A percentile compares a stretch with the other conserved stretches of the same genome.
These are phyloP conservation scores for Berkeleyomyces basicola DNA, from an alignment of 2,329 filamentous ascomycete species.

Conservation along the genomic window DNA sequence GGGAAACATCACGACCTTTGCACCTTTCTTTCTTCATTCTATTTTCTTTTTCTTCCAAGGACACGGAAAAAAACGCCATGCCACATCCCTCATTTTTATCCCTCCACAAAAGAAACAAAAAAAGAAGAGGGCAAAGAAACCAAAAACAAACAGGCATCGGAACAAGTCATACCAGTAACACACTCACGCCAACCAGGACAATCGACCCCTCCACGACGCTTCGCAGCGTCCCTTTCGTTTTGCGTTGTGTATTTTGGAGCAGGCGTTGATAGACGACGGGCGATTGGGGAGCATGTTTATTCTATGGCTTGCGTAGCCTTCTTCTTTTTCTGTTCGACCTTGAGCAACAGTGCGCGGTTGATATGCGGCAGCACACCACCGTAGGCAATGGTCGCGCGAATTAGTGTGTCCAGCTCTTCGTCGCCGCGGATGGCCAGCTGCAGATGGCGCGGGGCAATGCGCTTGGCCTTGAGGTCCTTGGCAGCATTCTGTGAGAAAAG, in stretches of 20 bases:
- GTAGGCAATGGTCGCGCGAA: slow-evolving; percentile 93
- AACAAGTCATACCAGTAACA: too few relatives aligned
- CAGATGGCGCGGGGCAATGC: slow-evolving; percentile 93
- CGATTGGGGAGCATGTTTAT: not conserved
- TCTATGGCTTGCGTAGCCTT: slow-evolving; percentile 21
- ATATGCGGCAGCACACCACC: slow-evolving; percentile 98
- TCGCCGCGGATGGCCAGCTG: slow-evolving; percentile 97
- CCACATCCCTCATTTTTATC: not conserved
- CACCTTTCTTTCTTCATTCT: not conserved
- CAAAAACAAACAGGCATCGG: not conserved
- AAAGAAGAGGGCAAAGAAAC: not conserved
- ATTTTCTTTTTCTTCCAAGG: not conserved
- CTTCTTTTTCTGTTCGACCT: slow-evolving; percentile 97
- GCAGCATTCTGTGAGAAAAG: slow-evolving; percentile 55
- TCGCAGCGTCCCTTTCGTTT: too few relatives aligned
- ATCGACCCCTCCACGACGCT: too few relatives aligned
- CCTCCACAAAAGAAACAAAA: not conserved
- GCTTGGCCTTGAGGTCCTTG: slow-evolving; percentile 99
- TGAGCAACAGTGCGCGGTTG: slow-evolving; percentile 88
- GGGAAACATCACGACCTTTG: not conserved
- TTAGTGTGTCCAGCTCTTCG: slow-evolving; percentile 93
- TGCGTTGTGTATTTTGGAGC: too few relatives aligned
- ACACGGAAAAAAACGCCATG: not conserved
- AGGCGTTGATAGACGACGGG: too few relatives aligned
- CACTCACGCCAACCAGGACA: too few relatives aligned